A percentile compares a stretch with the other conserved stretches of the same genome.
These are phyloP conservation scores for Kokia cookei DNA, from an alignment of 441 rosid genomes.

Conservation along the genomic window DNA sequence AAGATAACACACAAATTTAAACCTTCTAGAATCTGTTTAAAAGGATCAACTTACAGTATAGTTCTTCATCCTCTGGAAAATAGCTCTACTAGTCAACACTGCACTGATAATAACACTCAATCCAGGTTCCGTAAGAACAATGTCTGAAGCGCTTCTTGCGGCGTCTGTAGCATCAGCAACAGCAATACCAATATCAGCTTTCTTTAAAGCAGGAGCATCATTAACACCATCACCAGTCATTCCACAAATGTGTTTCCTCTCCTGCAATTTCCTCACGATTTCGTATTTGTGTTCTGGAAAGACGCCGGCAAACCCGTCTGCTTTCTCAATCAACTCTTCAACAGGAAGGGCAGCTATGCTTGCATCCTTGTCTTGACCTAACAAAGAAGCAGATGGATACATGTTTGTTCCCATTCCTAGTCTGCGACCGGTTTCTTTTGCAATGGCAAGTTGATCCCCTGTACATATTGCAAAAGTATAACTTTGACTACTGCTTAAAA, in stretches of 20 bases:
- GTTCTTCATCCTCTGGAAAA: slow-evolving; percentile 25
- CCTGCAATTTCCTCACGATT: slow-evolving; percentile 47
- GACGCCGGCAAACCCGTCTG: slow-evolving; percentile 37
- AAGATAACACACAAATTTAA: not conserved
- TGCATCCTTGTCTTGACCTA: slow-evolving; percentile 72
- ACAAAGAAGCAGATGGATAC: slow-evolving; percentile 92
- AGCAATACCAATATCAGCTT: slow-evolving; percentile 60
- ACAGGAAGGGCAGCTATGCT: slow-evolving; percentile 81
- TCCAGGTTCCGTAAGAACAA: slow-evolving; percentile 54
- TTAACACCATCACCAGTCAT: slow-evolving; percentile 64
- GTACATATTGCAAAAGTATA: not conserved
- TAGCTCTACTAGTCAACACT: slow-evolving; percentile 16
- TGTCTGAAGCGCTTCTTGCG: slow-evolving; percentile 53
- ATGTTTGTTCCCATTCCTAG: slow-evolving; percentile 99
- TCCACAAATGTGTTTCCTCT: slow-evolving; percentile 43
- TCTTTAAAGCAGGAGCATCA: slow-evolving; percentile 57
- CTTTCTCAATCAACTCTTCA: slow-evolving; percentile 44
- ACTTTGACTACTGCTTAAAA: not conserved
- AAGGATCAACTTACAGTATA: slow-evolving; percentile 7
- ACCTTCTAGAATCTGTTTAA: not conserved
- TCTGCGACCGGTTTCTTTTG: slow-evolving; percentile 94
- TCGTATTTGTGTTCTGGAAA: slow-evolving; percentile 53
- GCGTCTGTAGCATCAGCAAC: slow-evolving; percentile 56
- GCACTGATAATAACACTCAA: slow-evolving; percentile 21
- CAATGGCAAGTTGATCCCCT: slow-evolving; percentile 97